Base-by-base conservation (phyloP, 208 protist species). In the Leishmania major region DNA sequence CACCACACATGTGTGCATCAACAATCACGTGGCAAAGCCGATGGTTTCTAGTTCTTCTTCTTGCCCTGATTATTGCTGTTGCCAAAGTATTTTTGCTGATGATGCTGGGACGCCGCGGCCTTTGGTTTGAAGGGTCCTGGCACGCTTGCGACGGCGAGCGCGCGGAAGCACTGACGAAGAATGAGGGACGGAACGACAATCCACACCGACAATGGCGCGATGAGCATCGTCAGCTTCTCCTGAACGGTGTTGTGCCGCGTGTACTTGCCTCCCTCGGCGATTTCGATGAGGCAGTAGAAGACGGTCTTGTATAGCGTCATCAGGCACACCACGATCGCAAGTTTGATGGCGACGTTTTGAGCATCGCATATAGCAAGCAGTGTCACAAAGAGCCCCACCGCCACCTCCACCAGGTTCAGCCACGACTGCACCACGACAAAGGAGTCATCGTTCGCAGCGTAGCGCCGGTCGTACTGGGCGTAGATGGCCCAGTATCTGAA, bases 231-330 rank as follows among this genome's bases (percentile, higher is more conserved):
- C 5, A 96, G 15, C 31, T 81, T 80, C n/a, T 96, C 92, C 35
- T 84, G 31, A 3, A 83, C 53, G 0, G 77, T 82, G 84, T 95
- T 96, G 80, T 96, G 92, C 28, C 87, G 86, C 17, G 92, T 96
- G 86, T 92, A 95, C 66, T 86, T 87, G 64, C 88, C 87, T 25
- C 80, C 87, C 82, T 95, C 92, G 17, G 87, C 86, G 19, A 92
- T 45, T 66, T 96, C 92, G 77, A 97, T 84, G 28, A 80, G 53
- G n/a, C 87, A 88, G 82, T 96, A 97, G 35, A 96, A 75, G 22
- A 96, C 69, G 40, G 92, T 97, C 86, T 96, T 97, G 88, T 93
- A 94, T 19, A 96, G 49, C 5, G 94, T 97, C 93, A 96, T 96
- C 43, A 88, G 75, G 62, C 77, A 80, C 3, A 93, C 88, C 15